Evolutionary conservation across 2,329 filamentous ascomycete species (phyloP), one percentile per base, ranked within the genome.

Genomic region (Alternaria ethzedia): DNA sequence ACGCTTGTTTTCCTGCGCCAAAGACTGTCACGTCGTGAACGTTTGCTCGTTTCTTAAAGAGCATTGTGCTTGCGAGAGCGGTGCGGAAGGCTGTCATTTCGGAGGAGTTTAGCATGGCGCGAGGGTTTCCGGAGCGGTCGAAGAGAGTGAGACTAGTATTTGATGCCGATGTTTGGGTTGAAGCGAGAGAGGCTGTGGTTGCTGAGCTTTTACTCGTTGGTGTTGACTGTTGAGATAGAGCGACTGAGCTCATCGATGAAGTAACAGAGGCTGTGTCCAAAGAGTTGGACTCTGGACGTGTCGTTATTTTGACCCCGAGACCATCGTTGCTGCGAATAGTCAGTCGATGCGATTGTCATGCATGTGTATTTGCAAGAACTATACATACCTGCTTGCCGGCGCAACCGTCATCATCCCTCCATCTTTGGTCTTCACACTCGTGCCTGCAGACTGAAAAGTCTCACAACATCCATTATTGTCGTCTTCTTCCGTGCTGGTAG

Each of bases 1-100:
- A 97, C 12, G 95, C 95, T 82, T 97, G 94, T 70, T 91, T 89
- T 49, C 95, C 95, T 32, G 91, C 90, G 23, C 95, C 95, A 78
- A 97, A 98, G 57, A 97, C 90, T 13, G 91, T 90, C 11, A 97
- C 76, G 13, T 90, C 92, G 75, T 90, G 89, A 45, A 97, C 90
- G 26, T 86, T 86, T 59, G 86, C 83, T 59, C 95, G 91, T 72
- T 84, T 84, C 70, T 82, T 83, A 74, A 88, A 87, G 17, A 90
- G 83, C 69, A 91, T 83, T 60, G 90, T 87, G 12, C 86, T 86
- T 0, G 87, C 87, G 12, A 92, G 81, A 0, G 89, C 88, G 0
- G 90, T 92, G 49, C 90, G 85, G 79, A 91, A 92, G 1, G 89
- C 89, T 0, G 90, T 92, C 17, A 92, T 80, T 69, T 91, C 89